Base-by-base conservation (phyloP, 2,329 filamentous ascomycete species). In the Xylaria sp. region DNA sequence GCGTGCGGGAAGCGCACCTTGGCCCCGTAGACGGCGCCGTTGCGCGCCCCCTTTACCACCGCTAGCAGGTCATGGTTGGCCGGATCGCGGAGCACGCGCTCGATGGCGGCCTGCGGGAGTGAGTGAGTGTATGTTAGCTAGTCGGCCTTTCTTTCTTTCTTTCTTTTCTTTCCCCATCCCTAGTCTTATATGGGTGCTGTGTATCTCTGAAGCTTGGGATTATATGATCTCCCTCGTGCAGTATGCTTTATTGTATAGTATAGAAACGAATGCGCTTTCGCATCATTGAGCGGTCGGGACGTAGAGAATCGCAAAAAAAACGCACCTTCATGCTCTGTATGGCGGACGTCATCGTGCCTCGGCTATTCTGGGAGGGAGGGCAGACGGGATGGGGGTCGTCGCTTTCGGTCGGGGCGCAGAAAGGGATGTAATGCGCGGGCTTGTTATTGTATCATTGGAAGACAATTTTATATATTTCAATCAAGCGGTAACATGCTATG, bases 1-100 rank as follows among this genome's bases (percentile, higher is more conserved):
- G 95, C 95, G 81, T 99, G 95, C 68, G 95, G 95, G 81, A 99
- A 98, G 67, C 95, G 94, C 78, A 99, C 92, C 86, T 98, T 98
- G 72, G 92, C 88, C 64, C 95, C 95, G 80, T 99, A 99, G 67
- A 99, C 92, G 69, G 94, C 89, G 77, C 95, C 95, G 87, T 98
- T 99, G 79, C 95, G 92, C 69, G 95, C 91, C 72, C 89, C 92
- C 85, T 99, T 99, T 77, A 97, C 77, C 69, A 99, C 84, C 60
- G 92, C 87, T 65, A 99, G 86, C 59, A 93, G 77, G 72, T 95
- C 92, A 72, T 95, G 92, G 79, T 97, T 92, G 69, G 87, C 84
- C 5, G 94, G 93, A 76, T 98, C 88, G 65, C 95, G 86, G 69
- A 94, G 83, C 60, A 97, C 83, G 70, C 85, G 84, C 80, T 96